Percentiles rank a stretch among this genome's conserved stretches.
These are phyloP conservation scores for Aspergillus wentii DNA, from an alignment of 495 filamentous ascomycete genomes.

Conservation along the genomic window DNA sequence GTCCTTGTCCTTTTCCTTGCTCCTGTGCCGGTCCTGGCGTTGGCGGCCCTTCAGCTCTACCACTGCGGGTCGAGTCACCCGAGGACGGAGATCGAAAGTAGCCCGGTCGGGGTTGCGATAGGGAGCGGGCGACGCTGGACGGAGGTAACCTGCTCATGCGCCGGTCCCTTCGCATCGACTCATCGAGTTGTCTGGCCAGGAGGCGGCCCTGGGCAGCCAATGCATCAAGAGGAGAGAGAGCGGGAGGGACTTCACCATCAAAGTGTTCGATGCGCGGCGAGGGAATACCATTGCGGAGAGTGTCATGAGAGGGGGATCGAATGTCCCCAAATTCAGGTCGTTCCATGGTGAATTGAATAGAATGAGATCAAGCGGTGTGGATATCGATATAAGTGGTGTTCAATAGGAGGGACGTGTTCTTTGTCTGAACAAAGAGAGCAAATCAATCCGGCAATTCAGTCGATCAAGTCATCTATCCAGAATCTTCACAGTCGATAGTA, in stretches of 20 bases:
- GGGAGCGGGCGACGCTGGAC: slow-evolving; percentile 71
- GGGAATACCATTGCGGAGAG: slow-evolving; percentile 45
- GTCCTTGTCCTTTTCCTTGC: too few species aligned
- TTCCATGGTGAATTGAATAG: not conserved
- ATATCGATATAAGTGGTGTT: not conserved
- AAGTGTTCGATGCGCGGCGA: slow-evolving; percentile 69
- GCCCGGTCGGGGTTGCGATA: slow-evolving; percentile 61
- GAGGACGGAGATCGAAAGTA: slow-evolving; percentile 61
- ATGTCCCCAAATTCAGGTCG: slow-evolving; percentile 52
- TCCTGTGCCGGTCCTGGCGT: too few species aligned
- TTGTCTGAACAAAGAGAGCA: not conserved
- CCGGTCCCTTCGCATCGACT: slow-evolving; percentile 59
- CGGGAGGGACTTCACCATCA: slow-evolving; percentile 83
- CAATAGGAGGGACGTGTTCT: not conserved
- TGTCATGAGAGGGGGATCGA: slow-evolving; percentile 59
- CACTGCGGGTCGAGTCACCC: slow-evolving; percentile 18
- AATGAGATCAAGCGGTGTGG: not conserved
- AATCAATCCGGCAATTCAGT: too few species aligned
- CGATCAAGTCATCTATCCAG: too few species aligned
- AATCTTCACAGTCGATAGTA: too few species aligned
- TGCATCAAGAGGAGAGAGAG: slow-evolving; percentile 90
- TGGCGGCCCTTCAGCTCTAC: slow-evolving; percentile 1
- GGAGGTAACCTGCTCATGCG: slow-evolving; percentile 84
- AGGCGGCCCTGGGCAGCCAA: slow-evolving; percentile 84
- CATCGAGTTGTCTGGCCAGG: slow-evolving; percentile 81